These are phyloP conservation scores for Teunomyces gatunensis DNA, from an alignment of 805 yeast genomes.

Conservation along the genomic window DNA sequence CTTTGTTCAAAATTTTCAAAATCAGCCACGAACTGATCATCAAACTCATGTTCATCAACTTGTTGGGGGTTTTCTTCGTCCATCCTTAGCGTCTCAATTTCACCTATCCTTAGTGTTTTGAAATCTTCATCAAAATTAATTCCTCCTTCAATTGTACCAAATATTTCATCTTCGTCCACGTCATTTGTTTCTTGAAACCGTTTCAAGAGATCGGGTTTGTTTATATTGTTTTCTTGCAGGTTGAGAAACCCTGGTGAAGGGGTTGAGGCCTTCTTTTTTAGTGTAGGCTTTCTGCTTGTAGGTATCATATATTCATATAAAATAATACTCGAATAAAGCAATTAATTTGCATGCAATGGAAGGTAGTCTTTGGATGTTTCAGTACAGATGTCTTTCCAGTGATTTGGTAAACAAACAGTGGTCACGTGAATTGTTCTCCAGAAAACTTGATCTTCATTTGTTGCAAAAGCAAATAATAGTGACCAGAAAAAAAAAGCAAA, in stretches of 20 bases:
- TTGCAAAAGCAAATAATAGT: not conserved
- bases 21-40: slow-evolving; percentile 7
- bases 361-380: not conserved
- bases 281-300: slow-evolving; percentile 9
- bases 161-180: slow-evolving; percentile 23
- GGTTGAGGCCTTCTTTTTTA: slow-evolving; percentile 10
- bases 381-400: not conserved
- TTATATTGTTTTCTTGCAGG: not conserved
- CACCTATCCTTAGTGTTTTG: slow-evolving; percentile 20
- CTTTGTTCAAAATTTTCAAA: slow-evolving; percentile 7
- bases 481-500: not conserved
- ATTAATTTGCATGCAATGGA: not conserved
- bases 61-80: not conserved
- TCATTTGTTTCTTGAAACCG: slow-evolving; percentile 18
- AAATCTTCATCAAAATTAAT: slow-evolving; percentile 24
- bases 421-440: slow-evolving; percentile 1
- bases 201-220: slow-evolving; percentile 20
- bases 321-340: not conserved
- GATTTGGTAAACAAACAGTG: slow-evolving; percentile 2
- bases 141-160: slow-evolving; percentile 22
- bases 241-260: slow-evolving; percentile 9
- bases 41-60: not conserved
- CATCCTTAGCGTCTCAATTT: slow-evolving; percentile 9
- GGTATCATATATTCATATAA: slow-evolving; percentile 6
- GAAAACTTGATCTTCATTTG: not conserved